These are phyloP conservation scores for Apiotrichum brassicae DNA, from an alignment of 1,284 basidiomycete genomes.

Conservation along the genomic window DNA sequence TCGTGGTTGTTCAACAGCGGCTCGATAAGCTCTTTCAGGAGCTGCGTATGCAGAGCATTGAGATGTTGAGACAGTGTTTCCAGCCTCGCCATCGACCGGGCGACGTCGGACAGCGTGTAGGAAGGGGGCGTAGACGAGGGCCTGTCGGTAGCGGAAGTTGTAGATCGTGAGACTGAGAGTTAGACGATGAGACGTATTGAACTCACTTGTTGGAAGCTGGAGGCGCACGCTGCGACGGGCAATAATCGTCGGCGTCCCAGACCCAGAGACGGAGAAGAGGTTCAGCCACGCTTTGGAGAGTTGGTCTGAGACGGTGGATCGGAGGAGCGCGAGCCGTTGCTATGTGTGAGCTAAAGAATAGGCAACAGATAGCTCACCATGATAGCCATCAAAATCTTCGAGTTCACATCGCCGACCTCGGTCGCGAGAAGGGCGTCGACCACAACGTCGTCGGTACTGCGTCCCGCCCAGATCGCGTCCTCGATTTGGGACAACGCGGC, in stretches of 20 bases:
- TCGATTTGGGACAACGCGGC: constrained; percentile 24
- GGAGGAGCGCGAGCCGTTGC: not conserved
- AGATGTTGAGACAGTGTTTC: constrained; percentile 2
- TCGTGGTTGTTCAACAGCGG: not conserved
- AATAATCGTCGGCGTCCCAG: no score
- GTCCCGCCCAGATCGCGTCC: constrained; percentile 29
- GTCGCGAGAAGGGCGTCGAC: no score
- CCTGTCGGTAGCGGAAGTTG: not conserved
- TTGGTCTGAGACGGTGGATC: constrained; percentile 10
- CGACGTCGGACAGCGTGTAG: not conserved
- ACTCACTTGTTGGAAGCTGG: not conserved
- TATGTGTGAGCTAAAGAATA: not conserved
- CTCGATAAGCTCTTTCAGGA: constrained; percentile 13
- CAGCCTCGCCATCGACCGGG: not conserved
- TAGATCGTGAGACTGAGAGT: not conserved
- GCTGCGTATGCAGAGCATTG: constrained; percentile 11
- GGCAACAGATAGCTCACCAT: constrained; percentile 9
- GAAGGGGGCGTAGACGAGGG: not conserved
- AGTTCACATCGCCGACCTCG: no score
- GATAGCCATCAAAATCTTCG: constrained; percentile 5
- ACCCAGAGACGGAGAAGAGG: not conserved
- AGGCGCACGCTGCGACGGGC: no score
- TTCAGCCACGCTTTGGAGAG: not conserved
- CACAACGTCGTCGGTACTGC: constrained; percentile 26
- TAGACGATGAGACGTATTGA: no score